phyloP scores from a whole-genome alignment of 306 rosid species.

The Sindora glabra region DNA sequence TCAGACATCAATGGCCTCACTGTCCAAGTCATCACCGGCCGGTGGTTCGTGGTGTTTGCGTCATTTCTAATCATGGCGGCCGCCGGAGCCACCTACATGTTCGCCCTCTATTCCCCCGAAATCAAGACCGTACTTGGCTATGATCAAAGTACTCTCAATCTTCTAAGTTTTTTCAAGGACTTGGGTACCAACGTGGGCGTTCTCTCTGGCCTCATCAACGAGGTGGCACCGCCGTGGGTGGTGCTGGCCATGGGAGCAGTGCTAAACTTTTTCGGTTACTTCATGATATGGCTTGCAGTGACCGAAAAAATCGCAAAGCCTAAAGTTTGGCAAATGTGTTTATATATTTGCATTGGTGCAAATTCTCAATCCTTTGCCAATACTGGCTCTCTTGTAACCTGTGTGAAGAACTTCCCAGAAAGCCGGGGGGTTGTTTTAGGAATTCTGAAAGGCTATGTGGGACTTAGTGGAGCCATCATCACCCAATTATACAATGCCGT shows the following conservation, averaged over 20 bases:
- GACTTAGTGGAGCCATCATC: conserved; percentile 53
- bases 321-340: conserved; percentile 44
- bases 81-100: conserved; percentile 11
- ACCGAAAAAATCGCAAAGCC: conserved; percentile 29
- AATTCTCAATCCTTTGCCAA: conserved; percentile 52
- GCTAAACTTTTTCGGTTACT: conserved; percentile 48
- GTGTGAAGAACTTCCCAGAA: conserved; percentile 48
- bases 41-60: conserved; percentile 11
- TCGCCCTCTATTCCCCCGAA: background rate
- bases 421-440: conserved; percentile 48
- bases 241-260: conserved; percentile 36
- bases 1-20: background rate
- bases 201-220: conserved; percentile 7
- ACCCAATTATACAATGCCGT: conserved; percentile 42
- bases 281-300: conserved; percentile 53
- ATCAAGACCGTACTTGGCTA: background rate
- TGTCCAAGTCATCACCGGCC: background rate
- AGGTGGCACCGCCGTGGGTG: conserved; percentile 27
- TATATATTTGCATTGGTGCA: conserved; percentile 44
- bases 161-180: conserved; percentile 8
- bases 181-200: conserved; percentile 2
- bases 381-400: conserved; percentile 48
- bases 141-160: conserved; percentile 6
- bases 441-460: conserved; percentile 49
- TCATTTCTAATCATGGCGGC: conserved; percentile 5